These are phyloP conservation scores for Houttuynia cordata DNA, from an alignment of 164 flowering plant genomes.

Conservation along the genomic window DNA sequence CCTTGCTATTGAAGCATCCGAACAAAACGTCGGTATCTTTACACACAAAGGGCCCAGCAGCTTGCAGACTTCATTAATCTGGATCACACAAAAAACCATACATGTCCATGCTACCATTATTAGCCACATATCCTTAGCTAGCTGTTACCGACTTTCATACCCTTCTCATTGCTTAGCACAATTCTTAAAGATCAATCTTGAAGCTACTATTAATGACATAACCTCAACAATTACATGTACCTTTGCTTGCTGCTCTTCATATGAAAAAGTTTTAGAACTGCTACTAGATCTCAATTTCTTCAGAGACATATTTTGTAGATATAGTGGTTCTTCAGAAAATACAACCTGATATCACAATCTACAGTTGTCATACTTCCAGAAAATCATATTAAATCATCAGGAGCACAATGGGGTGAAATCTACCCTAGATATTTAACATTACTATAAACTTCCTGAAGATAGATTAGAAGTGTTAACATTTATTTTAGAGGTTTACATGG, in stretches of 20 bases:
- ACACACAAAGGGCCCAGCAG: slow-evolving; percentile 21
- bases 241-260: slow-evolving; percentile 30
- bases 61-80: slow-evolving; percentile 29
- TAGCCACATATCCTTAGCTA: not conserved
- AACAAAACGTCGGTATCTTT: slow-evolving; percentile 22
- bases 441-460: too few species aligned
- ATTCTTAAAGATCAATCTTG: too few species aligned
- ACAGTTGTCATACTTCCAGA: too few species aligned
- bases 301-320: slow-evolving; percentile 11
- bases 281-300: slow-evolving; percentile 9
- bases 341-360: too few species aligned
- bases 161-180: not conserved
- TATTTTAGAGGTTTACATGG: too few species aligned
- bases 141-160: too few species aligned
- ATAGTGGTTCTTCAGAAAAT: not conserved
- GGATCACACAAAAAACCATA: slow-evolving; percentile 2
- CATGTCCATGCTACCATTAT: not conserved
- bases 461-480: too few species aligned
- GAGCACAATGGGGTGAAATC: too few species aligned
- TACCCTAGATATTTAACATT: too few species aligned
- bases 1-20: slow-evolving; percentile 43
- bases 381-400: too few species aligned
- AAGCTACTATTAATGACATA: not conserved
- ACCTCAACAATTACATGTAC: slow-evolving; percentile 9
- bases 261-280: slow-evolving; percentile 16